Evolutionary conservation across 139 green algal genomes (phyloP).

Genomic region (Tetraselmis striata): DNA sequence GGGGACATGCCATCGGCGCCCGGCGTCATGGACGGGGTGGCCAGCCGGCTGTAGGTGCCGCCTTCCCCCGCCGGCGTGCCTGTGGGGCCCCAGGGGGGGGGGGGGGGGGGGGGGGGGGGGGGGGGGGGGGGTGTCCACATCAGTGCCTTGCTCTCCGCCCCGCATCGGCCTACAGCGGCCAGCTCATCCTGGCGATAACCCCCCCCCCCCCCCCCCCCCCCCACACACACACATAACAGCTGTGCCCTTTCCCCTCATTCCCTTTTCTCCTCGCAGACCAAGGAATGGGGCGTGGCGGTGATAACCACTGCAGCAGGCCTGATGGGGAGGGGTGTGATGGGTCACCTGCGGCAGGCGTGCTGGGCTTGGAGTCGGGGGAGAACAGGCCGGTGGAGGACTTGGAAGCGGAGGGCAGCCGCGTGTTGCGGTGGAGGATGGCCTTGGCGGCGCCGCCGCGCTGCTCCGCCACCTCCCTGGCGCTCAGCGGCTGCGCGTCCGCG

Average conservation of each 20-base stretch:
- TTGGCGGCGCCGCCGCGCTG: constrained; percentile 53
- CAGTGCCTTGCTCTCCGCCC: background rate
- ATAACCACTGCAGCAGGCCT: no score
- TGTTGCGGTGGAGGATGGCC: constrained; percentile 50
- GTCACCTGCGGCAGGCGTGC: background rate
- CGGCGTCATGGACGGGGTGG: constrained; percentile 41
- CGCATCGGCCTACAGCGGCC: no score
- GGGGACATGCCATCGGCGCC: constrained; percentile 45
- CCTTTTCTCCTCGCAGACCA: no score
- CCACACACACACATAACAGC: no score
- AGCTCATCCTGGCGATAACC: no score
- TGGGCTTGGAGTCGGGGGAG: background rate
- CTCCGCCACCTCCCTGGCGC: constrained; percentile 39
- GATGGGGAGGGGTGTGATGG: background rate
- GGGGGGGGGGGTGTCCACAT: no score
- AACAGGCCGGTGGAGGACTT: background rate
- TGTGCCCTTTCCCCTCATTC: no score
- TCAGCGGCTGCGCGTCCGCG: constrained; percentile 29
- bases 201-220: no score
- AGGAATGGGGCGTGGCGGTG: no score
- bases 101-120: no score
- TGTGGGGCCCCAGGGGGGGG: no score
- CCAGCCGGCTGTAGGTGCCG: constrained; percentile 28
- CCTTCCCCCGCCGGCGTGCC: background rate
- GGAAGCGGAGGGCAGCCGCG: constrained; percentile 31